Conservation (phyloP, 75 land plant genomes). For the Larix kaempferi region DNA sequence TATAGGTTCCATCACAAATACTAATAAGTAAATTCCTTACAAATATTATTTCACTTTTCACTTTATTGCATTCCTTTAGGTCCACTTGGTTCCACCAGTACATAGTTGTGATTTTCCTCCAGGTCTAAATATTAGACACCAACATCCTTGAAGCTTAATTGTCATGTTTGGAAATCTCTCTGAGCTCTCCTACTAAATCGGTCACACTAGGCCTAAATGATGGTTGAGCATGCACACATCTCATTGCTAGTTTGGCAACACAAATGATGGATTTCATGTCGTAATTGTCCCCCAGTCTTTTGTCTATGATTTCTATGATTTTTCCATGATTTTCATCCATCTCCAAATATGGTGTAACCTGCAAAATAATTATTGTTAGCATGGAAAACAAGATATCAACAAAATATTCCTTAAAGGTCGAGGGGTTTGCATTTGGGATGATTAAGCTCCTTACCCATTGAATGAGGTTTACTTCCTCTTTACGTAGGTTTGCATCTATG, state of each 20-base stretch:
- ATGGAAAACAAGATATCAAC: no score
- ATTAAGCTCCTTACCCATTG: background rate
- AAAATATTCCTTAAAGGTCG: no score
- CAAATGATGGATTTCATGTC: conserved; percentile 6
- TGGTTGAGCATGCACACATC: conserved; percentile 8
- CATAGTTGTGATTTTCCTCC: no score
- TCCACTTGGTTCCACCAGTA: no score
- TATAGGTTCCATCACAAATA: no score
- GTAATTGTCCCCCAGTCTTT: background rate
- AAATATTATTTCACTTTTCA: no score
- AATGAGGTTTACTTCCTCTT: background rate
- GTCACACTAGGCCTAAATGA: conserved; percentile 20
- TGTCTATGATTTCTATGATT: background rate
- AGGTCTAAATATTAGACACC: no score
- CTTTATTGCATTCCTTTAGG: no score
- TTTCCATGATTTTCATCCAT: background rate
- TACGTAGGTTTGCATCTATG: background rate
- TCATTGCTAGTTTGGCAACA: conserved; percentile 15
- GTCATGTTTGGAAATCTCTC: conserved; percentile 8
- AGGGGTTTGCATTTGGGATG: background rate
- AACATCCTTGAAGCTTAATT: background rate
- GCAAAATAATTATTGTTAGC: no score
- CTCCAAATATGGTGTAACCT: background rate
- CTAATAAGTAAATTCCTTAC: no score
- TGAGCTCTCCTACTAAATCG: conserved; percentile 26